Evolutionary conservation across 1,139 yeast species (phyloP).

Genomic region (Candida tropicalis): DNA sequence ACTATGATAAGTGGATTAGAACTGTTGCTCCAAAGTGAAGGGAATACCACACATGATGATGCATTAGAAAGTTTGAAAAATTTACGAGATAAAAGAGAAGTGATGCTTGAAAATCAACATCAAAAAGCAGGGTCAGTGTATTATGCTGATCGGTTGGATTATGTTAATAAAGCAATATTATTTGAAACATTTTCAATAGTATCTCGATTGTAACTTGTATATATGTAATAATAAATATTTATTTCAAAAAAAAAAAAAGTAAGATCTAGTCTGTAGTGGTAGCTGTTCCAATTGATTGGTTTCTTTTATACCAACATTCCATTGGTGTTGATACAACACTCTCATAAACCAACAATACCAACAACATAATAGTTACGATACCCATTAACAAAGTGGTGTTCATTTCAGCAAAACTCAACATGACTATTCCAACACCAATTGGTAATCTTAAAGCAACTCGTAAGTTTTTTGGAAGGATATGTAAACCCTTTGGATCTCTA

Average conservation of each 20-base stretch:
- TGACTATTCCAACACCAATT: conserved; percentile 39
- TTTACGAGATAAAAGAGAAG: conserved; percentile 7
- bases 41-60: conserved; percentile 1
- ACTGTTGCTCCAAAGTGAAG: conserved; percentile 7
- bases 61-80: conserved; percentile 5
- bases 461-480: conserved; percentile 36
- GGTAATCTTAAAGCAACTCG: conserved; percentile 46
- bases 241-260: not conserved
- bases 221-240: not conserved
- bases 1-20: conserved; percentile 12
- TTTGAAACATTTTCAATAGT: conserved; percentile 18
- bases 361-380: conserved; percentile 35
- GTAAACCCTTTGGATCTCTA: conserved; percentile 34
- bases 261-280: too few species aligned
- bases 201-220: not conserved
- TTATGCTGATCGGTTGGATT: conserved; percentile 25
- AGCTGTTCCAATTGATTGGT: not conserved
- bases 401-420: conserved; percentile 50
- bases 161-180: conserved; percentile 27
- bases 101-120: conserved; percentile 9
- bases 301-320: conserved; percentile 12
- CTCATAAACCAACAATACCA: conserved; percentile 38
- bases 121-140: conserved; percentile 16
- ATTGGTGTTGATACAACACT: conserved; percentile 32
- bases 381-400: conserved; percentile 48